Evolutionary conservation across 2,329 filamentous ascomycete species (phyloP), one percentile per base, ranked within the genome.

Genomic region (Colletotrichum cordylinicola): DNA sequence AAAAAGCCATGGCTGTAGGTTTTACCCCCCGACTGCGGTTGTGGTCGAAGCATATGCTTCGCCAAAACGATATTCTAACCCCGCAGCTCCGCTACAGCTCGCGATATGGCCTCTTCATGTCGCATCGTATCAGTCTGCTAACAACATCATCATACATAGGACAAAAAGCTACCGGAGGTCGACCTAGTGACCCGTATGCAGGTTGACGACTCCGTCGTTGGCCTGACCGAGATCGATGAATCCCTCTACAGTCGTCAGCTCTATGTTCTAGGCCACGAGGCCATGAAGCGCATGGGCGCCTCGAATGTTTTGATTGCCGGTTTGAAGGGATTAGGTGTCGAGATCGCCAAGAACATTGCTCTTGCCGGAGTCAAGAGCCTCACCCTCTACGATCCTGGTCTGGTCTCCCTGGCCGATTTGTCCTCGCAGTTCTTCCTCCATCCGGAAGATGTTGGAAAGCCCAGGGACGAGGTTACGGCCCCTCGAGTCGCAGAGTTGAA

Each of bases 241-340:
- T 93, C 92, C 72, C 91, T 94, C 80, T 94, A 94, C 88, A 94
- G 92, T 83, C 90, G 93, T 83, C 93, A 94, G 86, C 92, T 94
- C 80, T 94, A 94, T 82, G 93, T 94, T 76, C 85, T 93, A 67
- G 92, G 92, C 78, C 92, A 94, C 81, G 92, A 93, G 85, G 97
- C 97, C 79, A 99, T 99, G 97, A 98, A 98, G 90, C 96, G 97
- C 82, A 99, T 99, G 97, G 92, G 96, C 82, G 95, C 96, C 77
- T 98, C 97, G 71, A 98, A 98, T 83, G 92, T 99, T 76, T 94
- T 99, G 69, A 90, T 99, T 72, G 94, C 96, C 77, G 97, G 97
- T 78, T 89, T 98, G 79, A 96, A 97, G 85, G 97, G 97, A 67
- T 91, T 99, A 55, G 97, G 97, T 88, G 96, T 98, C 72, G 97